Evolutionary conservation across 768 basidiomycete genomes (phyloP).

Genomic region (Phanerochaete sordida): DNA sequence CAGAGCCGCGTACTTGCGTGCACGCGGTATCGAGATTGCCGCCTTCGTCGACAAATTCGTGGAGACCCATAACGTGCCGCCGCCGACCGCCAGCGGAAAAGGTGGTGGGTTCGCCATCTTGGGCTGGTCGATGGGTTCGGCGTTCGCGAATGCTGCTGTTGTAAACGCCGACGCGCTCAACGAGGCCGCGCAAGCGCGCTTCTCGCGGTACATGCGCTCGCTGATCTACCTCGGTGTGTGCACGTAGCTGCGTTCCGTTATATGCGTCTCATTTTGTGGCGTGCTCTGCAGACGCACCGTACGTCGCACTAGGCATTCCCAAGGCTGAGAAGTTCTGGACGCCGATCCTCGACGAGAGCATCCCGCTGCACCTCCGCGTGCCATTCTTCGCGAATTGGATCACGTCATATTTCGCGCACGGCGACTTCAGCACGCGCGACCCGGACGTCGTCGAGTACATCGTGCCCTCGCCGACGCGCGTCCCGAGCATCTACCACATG

Average conservation of each 20-base stretch:
- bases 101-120: neutral
- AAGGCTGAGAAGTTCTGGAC: slow-evolving; percentile 22
- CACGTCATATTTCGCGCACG: slow-evolving; percentile 32
- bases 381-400: slow-evolving; percentile 27
- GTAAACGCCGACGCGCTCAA: neutral
- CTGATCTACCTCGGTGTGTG: slow-evolving; percentile 5
- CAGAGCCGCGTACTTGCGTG: neutral
- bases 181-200: neutral
- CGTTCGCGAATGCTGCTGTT: neutral
- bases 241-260: no score
- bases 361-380: slow-evolving; percentile 21
- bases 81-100: neutral
- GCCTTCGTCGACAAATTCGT: neutral
- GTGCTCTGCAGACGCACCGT: slow-evolving; percentile 22
- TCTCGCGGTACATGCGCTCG: neutral
- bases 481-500: slow-evolving; percentile 27
- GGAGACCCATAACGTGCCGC: neutral
- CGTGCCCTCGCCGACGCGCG: slow-evolving; percentile 16
- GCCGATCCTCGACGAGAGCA: slow-evolving; percentile 21
- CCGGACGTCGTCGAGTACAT: slow-evolving; percentile 23
- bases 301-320: slow-evolving; percentile 24
- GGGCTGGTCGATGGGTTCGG: neutral
- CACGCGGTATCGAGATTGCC: neutral
- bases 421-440: slow-evolving; percentile 23
- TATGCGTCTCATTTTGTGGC: neutral